These are phyloP conservation scores for Boletales sp. DNA, from an alignment of 768 basidiomycete species.

Conservation along the genomic window DNA sequence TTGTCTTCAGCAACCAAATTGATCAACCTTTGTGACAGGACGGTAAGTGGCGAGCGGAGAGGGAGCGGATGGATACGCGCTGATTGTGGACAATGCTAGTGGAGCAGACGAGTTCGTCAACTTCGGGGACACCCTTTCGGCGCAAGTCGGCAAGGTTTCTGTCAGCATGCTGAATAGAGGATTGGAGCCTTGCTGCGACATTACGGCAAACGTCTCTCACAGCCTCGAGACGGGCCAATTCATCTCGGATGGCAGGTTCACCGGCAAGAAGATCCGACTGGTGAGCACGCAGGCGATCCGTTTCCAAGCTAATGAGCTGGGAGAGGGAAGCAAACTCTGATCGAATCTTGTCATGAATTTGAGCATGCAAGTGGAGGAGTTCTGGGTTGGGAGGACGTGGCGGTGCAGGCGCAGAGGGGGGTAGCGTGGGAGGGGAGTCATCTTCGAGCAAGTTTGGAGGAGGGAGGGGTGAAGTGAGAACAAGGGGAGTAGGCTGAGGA, in stretches of 20 bases:
- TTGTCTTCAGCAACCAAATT: constrained; percentile 99
- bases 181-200: constrained; percentile 65
- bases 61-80: constrained; percentile 38
- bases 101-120: constrained; percentile 95
- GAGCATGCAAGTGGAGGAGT: constrained; percentile 72
- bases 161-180: constrained; percentile 64
- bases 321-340: constrained; percentile 71
- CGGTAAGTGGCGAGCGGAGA: constrained; percentile 14
- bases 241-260: constrained; percentile 92
- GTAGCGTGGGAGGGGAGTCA: constrained; percentile 38
- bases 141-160: constrained; percentile 73
- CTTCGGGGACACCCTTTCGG: constrained; percentile 83
- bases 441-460: constrained; percentile 65
- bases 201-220: constrained; percentile 87
- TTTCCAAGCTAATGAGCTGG: constrained; percentile 58
- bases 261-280: constrained; percentile 84
- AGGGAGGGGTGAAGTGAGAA: constrained; percentile 19
- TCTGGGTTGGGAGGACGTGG: constrained; percentile 90
- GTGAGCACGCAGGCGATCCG: constrained; percentile 74
- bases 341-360: constrained; percentile 71
- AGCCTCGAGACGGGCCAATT: constrained; percentile 91
- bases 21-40: constrained; percentile 62
- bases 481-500: constrained; percentile 20
- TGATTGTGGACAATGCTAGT: constrained; percentile 97
- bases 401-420: constrained; percentile 43